phyloP scores from a whole-genome alignment of 805 yeast species.

The Ogataea trehaloabstinens region DNA sequence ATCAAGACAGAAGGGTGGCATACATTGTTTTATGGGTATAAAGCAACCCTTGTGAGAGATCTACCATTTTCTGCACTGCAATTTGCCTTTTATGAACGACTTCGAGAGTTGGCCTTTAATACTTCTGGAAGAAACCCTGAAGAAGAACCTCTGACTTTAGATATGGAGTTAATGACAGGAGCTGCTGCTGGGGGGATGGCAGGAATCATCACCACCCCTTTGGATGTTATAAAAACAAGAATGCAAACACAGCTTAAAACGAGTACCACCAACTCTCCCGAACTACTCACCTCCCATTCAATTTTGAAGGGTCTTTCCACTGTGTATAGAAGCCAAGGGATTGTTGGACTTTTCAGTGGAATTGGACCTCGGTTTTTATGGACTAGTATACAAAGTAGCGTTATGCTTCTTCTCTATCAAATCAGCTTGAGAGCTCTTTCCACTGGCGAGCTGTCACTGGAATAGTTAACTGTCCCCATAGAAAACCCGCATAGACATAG shows the following conservation, averaged over 20 bases:
- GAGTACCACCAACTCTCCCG: slow-evolving; percentile 16
- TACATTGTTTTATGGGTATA: slow-evolving; percentile 86
- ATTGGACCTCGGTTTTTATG: slow-evolving; percentile 96
- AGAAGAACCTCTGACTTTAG: slow-evolving; percentile 41
- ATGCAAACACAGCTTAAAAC: slow-evolving; percentile 73
- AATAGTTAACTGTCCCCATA: no score
- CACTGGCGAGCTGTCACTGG: slow-evolving; percentile 22
- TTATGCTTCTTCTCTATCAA: slow-evolving; percentile 89
- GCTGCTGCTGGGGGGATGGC: slow-evolving; percentile 96
- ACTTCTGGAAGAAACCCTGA: slow-evolving; percentile 29
- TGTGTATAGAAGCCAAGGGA: slow-evolving; percentile 73
- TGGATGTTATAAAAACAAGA: slow-evolving; percentile 89
- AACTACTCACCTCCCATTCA: slow-evolving; percentile 38
- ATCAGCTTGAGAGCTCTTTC: slow-evolving; percentile 56
- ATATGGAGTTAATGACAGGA: slow-evolving; percentile 77
- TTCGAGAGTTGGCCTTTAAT: slow-evolving; percentile 57
- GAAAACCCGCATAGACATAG: no score
- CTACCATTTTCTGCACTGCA: slow-evolving; percentile 95
- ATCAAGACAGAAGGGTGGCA: slow-evolving; percentile 65
- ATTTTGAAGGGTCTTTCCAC: slow-evolving; percentile 49
- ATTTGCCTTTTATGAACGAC: slow-evolving; percentile 90
- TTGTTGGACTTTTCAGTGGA: slow-evolving; percentile 81
- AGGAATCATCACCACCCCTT: slow-evolving; percentile 84
- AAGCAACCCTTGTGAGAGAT: slow-evolving; percentile 89
- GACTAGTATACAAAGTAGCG: slow-evolving; percentile 94